Percentiles rank a stretch among this genome's conserved stretches.
Conservation (phyloP, 2,329 filamentous ascomycete genomes). For the Ceratocystiopsis sp. region DNA sequence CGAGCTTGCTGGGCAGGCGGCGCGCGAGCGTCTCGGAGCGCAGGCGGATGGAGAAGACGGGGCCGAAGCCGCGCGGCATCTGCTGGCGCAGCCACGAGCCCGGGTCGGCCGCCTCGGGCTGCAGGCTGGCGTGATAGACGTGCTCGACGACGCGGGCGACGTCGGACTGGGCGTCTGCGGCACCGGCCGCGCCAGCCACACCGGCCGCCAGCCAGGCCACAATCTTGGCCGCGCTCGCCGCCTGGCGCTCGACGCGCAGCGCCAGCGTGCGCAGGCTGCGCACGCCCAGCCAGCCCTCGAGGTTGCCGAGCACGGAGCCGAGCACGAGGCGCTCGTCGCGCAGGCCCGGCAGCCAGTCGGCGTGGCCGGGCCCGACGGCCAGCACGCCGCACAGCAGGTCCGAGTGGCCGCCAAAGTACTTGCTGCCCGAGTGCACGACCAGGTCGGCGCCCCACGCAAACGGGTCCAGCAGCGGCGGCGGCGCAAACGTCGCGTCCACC, state of each 20-base stretch:
- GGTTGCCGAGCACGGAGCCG: constrained; percentile 69
- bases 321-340: constrained; percentile 55
- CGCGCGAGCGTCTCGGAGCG: constrained; percentile 43
- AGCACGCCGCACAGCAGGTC: constrained; percentile 85
- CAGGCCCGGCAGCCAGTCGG: constrained; percentile 43
- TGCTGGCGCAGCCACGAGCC: constrained; percentile 62
- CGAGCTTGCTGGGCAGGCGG: constrained; percentile 57
- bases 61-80: constrained; percentile 82
- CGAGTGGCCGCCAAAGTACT: constrained; percentile 91
- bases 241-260: constrained; percentile 64
- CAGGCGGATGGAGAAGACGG: constrained; percentile 67
- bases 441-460: constrained; percentile 68
- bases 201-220: constrained; percentile 49
- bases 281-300: constrained; percentile 87
- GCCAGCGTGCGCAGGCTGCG: constrained; percentile 75
- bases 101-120: constrained; percentile 41
- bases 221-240: constrained; percentile 47
- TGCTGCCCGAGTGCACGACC: constrained; percentile 85
- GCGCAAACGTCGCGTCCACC: constrained; percentile 85
- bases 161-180: constrained; percentile 12
- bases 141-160: constrained; percentile 39
- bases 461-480: constrained; percentile 76
- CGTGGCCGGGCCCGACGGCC: constrained; percentile 30
- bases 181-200: too few species aligned
- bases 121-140: constrained; percentile 60